These are phyloP conservation scores for Colletotrichum sp. DNA, from an alignment of 2,329 filamentous ascomycete species.

Conservation along the genomic window DNA sequence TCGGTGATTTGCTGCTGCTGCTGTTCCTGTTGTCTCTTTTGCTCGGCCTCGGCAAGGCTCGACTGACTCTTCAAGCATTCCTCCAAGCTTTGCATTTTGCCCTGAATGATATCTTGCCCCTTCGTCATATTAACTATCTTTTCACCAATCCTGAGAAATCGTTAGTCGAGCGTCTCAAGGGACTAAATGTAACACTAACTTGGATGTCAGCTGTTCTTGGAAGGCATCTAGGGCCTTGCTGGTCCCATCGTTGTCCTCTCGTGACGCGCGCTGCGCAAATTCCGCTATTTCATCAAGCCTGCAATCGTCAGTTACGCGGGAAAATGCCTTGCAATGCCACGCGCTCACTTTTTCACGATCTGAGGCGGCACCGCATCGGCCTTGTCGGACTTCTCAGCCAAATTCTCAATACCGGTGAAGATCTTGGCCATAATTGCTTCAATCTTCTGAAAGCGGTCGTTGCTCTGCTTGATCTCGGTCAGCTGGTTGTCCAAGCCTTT, in stretches of 20 bases:
- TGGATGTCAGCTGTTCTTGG: neutral
- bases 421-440: neutral
- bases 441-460: neutral
- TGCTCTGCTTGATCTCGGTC: neutral
- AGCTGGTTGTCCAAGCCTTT: neutral
- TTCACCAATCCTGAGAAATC: neutral
- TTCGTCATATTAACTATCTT: neutral
- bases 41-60: neutral
- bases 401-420: neutral
- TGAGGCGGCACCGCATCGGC: neutral
- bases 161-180: neutral
- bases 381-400: neutral
- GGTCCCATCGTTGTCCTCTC: neutral
- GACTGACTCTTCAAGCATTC: neutral
- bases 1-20: slow-evolving; percentile 4
- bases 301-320: neutral
- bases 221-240: neutral
- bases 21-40: neutral
- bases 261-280: neutral
- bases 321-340: neutral
- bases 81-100: neutral
- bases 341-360: neutral
- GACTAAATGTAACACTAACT: neutral
- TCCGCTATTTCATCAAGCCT: neutral
- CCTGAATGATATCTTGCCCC: neutral